phyloP scores from a whole-genome alignment of 2,329 filamentous ascomycete genomes.

The Capronia americana region DNA sequence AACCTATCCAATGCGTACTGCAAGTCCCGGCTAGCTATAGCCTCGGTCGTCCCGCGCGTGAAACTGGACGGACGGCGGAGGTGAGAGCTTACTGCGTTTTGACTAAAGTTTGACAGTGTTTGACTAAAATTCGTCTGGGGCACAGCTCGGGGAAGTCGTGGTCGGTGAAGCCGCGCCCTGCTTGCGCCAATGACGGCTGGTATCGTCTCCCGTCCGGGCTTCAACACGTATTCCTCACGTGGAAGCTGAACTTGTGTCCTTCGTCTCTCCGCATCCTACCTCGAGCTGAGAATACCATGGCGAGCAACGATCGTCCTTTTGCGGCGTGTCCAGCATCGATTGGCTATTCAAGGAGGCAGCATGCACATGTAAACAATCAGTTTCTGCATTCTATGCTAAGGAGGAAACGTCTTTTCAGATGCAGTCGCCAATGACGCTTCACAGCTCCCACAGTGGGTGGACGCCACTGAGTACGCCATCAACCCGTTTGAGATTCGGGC shows the following conservation, averaged over 20 bases:
- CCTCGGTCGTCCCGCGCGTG: not conserved
- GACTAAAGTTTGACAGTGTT: slow-evolving; percentile 4
- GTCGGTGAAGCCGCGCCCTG: slow-evolving; percentile 1
- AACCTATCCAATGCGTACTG: too few relatives aligned
- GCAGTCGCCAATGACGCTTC: not conserved
- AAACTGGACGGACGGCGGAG: not conserved
- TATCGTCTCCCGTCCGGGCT: not conserved
- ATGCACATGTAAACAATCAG: not conserved
- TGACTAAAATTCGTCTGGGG: not conserved
- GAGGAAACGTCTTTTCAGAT: not conserved
- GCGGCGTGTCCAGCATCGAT: slow-evolving; percentile 2
- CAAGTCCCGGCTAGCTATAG: not conserved
- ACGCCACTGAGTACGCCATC: not conserved
- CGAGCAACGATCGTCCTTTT: not conserved
- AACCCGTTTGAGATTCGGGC: not conserved
- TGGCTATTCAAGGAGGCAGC: not conserved
- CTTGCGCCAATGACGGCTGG: not conserved
- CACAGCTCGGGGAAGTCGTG: not conserved
- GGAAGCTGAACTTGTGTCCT: not conserved
- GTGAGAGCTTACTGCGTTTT: not conserved
- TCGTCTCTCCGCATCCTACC: not conserved
- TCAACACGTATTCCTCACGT: not conserved
- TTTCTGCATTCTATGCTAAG: not conserved
- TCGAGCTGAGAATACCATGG: not conserved
- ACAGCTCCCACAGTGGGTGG: not conserved